A percentile compares a stretch with the other conserved stretches of the same genome.
Conservation (phyloP, 768 basidiomycete genomes). For the Podaxis pistillaris region DNA sequence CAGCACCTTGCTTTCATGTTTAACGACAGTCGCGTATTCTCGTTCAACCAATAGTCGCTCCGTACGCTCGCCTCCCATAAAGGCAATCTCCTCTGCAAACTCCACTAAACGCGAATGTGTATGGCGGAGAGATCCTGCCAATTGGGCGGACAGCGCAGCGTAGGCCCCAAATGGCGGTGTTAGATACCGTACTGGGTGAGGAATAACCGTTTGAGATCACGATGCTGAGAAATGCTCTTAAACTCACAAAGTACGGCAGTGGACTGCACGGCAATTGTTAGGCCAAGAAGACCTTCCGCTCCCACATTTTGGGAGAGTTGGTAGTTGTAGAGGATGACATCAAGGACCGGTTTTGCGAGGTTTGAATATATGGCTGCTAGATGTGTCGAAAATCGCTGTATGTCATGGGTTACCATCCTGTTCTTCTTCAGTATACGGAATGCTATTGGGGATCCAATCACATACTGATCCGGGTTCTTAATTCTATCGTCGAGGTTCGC, state of each 20-base stretch:
- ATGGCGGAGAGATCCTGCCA: conserved; percentile 87
- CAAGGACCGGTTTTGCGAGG: conserved; percentile 89
- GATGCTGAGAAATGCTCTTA: neutral
- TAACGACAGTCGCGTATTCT: conserved; percentile 80
- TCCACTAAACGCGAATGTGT: conserved; percentile 90
- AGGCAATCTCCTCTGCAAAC: conserved; percentile 86
- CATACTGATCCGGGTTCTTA: conserved; percentile 91
- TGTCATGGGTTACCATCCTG: conserved; percentile 95
- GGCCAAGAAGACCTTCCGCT: conserved; percentile 82
- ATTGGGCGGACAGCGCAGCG: conserved; percentile 82
- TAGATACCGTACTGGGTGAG: conserved; percentile 69
- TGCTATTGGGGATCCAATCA: conserved; percentile 3
- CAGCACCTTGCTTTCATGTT: conserved; percentile 82
- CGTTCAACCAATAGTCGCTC: conserved; percentile 92
- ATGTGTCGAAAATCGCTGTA: conserved; percentile 87
- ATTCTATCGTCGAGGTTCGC: conserved; percentile 95
- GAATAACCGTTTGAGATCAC: neutral
- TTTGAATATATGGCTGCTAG: conserved; percentile 94
- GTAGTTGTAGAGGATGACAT: conserved; percentile 94
- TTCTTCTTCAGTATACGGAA: conserved; percentile 14
- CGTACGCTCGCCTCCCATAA: conserved; percentile 82
- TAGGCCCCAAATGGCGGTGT: conserved; percentile 94
- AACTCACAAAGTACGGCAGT: conserved; percentile 78
- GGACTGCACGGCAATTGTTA: conserved; percentile 82
- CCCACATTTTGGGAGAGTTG: conserved; percentile 93